Percentiles rank a stretch among this genome's conserved stretches.
phyloP scores from a whole-genome alignment of 768 basidiomycete species.

The Hericium alpestre region DNA sequence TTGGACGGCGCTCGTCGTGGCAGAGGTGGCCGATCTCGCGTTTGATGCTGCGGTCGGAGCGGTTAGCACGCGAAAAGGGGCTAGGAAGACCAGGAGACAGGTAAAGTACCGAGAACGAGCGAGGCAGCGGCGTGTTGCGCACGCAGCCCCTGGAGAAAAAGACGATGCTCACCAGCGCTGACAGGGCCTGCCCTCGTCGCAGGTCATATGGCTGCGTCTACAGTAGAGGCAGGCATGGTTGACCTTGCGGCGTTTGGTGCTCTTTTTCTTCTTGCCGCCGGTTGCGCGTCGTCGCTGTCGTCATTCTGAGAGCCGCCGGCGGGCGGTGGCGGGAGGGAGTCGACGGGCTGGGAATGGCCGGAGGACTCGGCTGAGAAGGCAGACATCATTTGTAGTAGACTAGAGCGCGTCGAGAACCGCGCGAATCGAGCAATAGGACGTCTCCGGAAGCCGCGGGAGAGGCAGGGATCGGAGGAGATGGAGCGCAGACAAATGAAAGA shows the following conservation, averaged over 20 bases:
- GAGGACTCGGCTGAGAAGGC: neutral
- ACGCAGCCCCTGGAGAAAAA: conserved; percentile 1
- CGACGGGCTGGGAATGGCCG: neutral
- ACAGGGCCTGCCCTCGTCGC: conserved; percentile 83
- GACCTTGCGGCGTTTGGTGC: conserved; percentile 67
- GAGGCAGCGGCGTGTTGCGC: conserved; percentile 5
- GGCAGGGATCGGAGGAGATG: too few relatives aligned
- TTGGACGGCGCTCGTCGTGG: conserved; percentile 68
- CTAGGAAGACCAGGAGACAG: neutral
- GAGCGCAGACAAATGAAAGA: too few relatives aligned
- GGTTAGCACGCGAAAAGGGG: conserved; percentile 3
- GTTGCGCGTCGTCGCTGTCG: conserved; percentile 20
- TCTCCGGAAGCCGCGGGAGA: too few relatives aligned
- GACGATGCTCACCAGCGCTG: conserved; percentile 72
- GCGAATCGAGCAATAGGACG: too few relatives aligned
- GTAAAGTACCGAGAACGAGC: neutral
- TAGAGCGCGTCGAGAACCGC: too few relatives aligned
- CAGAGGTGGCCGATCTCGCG: conserved; percentile 93
- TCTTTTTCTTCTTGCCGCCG: conserved; percentile 27
- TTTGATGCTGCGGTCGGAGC: conserved; percentile 56
- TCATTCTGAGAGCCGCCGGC: neutral
- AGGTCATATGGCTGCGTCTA: conserved; percentile 86
- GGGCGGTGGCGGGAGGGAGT: neutral
- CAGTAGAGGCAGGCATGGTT: conserved; percentile 94
- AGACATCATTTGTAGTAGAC: too few relatives aligned